Base-by-base conservation (phyloP, 192 early-diverging fungal species). In the Podochytrium sp. region DNA sequence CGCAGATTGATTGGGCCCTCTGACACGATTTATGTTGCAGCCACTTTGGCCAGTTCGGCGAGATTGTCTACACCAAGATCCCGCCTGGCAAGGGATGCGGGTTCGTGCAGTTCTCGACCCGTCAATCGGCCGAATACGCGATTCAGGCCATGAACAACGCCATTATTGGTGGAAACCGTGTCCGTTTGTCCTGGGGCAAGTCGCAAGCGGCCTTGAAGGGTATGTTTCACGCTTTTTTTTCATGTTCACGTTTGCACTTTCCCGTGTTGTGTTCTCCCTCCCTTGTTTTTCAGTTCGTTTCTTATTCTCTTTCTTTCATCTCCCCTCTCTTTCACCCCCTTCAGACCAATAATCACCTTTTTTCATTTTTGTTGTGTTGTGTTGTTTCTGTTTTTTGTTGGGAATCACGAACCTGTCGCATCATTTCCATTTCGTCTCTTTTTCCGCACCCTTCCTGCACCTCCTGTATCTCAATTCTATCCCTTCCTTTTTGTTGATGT, bases 81-180 rank as follows among this genome's bases (percentile, higher is more conserved):
- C 96, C 97, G 39, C 88, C 91, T 18, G 94, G 94, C 57, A 96
- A 95, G 73, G 92, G 94, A 14, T 99, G 97, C 78, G 97, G 95
- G 7, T 99, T 99, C 85, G 95, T 99, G 35, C 92, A 94, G 58
- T 99, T 89, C 79, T 88, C 88, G 33, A 89, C 93, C 70, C 85
- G 93, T 20, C 84, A 89, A 39, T 85, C 88, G 74, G 97, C 97
- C 32, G 96, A 96, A 76, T 85, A 89, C 71, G 96, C 97, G 14
- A 95, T 99, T 74, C 84, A 87, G 55, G 88, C 93, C 65, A 91
- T 99, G 89, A 92, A 96, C 77, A 93, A 94, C 25, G 91, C 90
- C 76, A 82, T 89, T 59, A 90, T 99, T 64, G 95, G 94, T 77
- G 87, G 87, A 14, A 86, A 87, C 16, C 84, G 86, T 50, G 83